Evolutionary conservation across 2,329 filamentous ascomycete species (phyloP).

Genomic region (Bipolaris zeicola): DNA sequence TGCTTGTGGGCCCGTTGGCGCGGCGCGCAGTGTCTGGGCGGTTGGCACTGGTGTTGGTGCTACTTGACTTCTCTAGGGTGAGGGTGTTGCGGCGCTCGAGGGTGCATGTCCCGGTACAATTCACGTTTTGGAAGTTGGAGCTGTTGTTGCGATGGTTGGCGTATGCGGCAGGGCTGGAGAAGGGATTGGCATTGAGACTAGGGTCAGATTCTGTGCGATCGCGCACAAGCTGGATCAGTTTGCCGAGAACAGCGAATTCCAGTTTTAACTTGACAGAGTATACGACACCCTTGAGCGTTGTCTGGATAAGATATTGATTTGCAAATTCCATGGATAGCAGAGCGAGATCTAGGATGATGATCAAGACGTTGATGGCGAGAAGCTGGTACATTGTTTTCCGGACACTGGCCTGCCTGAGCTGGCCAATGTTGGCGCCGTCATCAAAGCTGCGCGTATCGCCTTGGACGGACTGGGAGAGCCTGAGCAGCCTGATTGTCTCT

Average conservation of each 20-base stretch:
- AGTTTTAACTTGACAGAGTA: conserved; percentile 59
- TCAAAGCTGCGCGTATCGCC: conserved; percentile 41
- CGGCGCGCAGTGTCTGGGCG: not conserved
- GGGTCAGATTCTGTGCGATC: conserved; percentile 26
- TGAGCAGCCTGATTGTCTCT: conserved; percentile 57
- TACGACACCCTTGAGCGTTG: conserved; percentile 50
- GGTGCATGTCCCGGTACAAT: conserved; percentile 2
- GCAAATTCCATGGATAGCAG: conserved; percentile 40
- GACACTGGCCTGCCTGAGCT: conserved; percentile 28
- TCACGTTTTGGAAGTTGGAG: not conserved
- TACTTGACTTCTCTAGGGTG: conserved; percentile 27
- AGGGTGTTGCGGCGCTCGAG: conserved; percentile 14
- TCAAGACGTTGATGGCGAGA: conserved; percentile 42
- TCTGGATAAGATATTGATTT: conserved; percentile 43
- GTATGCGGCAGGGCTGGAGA: not conserved
- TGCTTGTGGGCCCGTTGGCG: conserved; percentile 1
- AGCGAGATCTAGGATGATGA: conserved; percentile 41
- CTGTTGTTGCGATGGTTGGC: not conserved
- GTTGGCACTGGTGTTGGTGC: conserved; percentile 14
- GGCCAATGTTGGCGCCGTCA: conserved; percentile 2
- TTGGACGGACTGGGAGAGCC: conserved; percentile 32
- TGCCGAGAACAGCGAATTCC: conserved; percentile 62
- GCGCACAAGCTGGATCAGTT: conserved; percentile 48
- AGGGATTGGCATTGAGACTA: conserved; percentile 19
- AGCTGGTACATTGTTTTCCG: conserved; percentile 45